Percentiles rank a stretch among this genome's conserved stretches.
These are phyloP conservation scores for Yueomyces sinensis DNA, from an alignment of 805 yeast species.

Conservation along the genomic window DNA sequence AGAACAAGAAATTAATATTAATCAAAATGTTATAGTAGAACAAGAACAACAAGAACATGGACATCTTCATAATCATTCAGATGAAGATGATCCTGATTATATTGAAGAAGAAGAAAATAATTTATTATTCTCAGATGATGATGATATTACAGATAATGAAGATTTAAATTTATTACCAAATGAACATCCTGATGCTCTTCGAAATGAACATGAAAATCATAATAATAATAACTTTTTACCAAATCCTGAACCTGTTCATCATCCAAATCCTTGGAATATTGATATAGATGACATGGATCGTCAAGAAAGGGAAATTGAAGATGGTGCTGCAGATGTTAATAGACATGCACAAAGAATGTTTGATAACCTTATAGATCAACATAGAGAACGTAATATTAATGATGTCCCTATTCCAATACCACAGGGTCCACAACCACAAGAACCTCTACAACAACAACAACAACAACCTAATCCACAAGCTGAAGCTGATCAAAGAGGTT, in stretches of 20 bases:
- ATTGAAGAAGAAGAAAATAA: constrained; percentile 6
- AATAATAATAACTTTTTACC: no score
- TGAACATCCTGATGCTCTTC: constrained; percentile 11
- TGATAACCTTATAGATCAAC: constrained; percentile 11
- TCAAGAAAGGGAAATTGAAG: constrained; percentile 5
- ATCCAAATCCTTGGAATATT: constrained; percentile 9
- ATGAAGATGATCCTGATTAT: constrained; percentile 20
- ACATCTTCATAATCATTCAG: constrained; percentile 13
- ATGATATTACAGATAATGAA: not conserved
- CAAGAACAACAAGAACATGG: constrained; percentile 5
- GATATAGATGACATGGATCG: not conserved
- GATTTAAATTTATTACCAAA: not conserved
- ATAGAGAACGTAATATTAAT: constrained; percentile 1
- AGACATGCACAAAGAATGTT: constrained; percentile 15
- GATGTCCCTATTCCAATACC: constrained; percentile 1
- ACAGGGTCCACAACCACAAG: constrained; percentile 1
- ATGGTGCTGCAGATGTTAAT: constrained; percentile 10
- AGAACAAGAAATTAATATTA: not conserved
- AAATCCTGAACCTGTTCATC: constrained; percentile 6
- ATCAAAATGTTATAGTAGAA: constrained; percentile 1
- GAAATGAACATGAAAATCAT: constrained; percentile 2
- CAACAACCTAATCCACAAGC: not conserved
- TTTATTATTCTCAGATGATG: not conserved
- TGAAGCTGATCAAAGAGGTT: constrained; percentile 9
- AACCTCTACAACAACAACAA: constrained; percentile 1